Percentiles rank a stretch among this genome's conserved stretches.
phyloP scores from a whole-genome alignment of 176 grass and related monocot genomes.

The Aegilops tauschii region DNA sequence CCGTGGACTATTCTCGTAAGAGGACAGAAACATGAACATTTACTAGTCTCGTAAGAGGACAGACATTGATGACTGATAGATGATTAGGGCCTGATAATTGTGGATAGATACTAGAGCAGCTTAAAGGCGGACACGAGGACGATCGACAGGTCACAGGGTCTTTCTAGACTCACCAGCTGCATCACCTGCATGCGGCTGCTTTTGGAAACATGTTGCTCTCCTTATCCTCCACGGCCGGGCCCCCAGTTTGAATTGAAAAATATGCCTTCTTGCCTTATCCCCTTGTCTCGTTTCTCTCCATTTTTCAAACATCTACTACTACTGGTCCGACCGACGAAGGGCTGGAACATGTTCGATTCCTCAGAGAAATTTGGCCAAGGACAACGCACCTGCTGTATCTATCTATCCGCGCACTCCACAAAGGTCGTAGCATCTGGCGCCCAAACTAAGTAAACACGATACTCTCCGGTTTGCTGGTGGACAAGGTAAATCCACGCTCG shows the following conservation, averaged over 20 bases:
- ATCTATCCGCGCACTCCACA: too few species aligned
- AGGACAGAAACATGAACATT: too few species aligned
- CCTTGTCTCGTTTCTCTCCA: neutral
- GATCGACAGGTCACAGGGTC: neutral
- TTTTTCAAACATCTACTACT: neutral
- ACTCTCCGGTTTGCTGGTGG: too few species aligned
- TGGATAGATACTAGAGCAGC: neutral
- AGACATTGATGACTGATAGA: neutral
- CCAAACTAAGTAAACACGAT: too few species aligned
- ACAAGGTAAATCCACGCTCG: too few species aligned
- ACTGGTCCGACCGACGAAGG: too few species aligned
- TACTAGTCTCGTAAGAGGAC: neutral
- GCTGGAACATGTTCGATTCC: too few species aligned
- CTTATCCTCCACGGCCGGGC: neutral
- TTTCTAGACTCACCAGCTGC: constrained; percentile 17
- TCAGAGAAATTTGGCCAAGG: too few species aligned
- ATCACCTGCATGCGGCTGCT: neutral
- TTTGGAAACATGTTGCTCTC: neutral
- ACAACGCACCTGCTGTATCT: too few species aligned
- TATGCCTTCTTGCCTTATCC: neutral
- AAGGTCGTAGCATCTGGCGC: too few species aligned
- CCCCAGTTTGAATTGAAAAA: neutral
- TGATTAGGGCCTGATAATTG: neutral
- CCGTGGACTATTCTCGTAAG: neutral
- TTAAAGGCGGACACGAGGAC: neutral